Evolutionary conservation across 2,329 filamentous ascomycete species (phyloP).

Genomic region (Colletotrichum sp.): DNA sequence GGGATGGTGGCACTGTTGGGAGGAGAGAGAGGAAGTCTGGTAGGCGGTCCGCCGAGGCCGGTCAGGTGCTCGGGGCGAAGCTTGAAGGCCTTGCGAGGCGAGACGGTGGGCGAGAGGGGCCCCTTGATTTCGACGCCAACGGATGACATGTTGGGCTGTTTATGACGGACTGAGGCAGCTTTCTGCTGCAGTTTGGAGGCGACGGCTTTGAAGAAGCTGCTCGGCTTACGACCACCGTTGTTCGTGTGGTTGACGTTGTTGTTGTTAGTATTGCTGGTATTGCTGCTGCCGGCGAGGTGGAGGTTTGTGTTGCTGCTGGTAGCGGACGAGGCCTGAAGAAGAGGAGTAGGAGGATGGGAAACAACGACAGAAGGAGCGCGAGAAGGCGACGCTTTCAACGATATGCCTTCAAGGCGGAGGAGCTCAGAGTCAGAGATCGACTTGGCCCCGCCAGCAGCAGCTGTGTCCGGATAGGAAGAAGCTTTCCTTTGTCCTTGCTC

Average conservation of each 20-base stretch:
- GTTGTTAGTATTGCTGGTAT: conserved; percentile 24
- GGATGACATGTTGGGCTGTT: conserved; percentile 21
- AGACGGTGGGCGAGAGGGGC: conserved; percentile 20
- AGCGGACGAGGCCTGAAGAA: conserved; percentile 32
- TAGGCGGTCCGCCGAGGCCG: conserved; percentile 16
- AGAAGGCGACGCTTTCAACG: conserved; percentile 36
- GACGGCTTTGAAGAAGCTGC: conserved; percentile 46
- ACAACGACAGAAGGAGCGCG: conserved; percentile 22
- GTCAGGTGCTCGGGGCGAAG: conserved; percentile 30
- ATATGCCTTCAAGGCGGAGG: conserved; percentile 52
- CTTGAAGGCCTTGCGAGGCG: conserved; percentile 36
- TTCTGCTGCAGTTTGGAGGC: conserved; percentile 46
- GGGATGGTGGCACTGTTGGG: conserved; percentile 30
- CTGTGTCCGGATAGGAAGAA: conserved; percentile 23
- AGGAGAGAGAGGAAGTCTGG: conserved; percentile 24
- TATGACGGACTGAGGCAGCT: conserved; percentile 36
- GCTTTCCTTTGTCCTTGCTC: conserved; percentile 21
- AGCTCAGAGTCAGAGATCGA: conserved; percentile 55
- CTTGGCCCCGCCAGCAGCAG: conserved; percentile 16
- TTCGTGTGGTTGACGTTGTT: neutral
- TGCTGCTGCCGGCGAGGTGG: conserved; percentile 27
- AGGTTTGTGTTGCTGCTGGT: conserved; percentile 28
- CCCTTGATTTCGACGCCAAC: conserved; percentile 14
- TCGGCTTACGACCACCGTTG: conserved; percentile 32
- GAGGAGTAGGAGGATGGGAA: conserved; percentile 21